phyloP scores from a whole-genome alignment of 1,284 basidiomycete species.

The Boletus semigastroideus region DNA sequence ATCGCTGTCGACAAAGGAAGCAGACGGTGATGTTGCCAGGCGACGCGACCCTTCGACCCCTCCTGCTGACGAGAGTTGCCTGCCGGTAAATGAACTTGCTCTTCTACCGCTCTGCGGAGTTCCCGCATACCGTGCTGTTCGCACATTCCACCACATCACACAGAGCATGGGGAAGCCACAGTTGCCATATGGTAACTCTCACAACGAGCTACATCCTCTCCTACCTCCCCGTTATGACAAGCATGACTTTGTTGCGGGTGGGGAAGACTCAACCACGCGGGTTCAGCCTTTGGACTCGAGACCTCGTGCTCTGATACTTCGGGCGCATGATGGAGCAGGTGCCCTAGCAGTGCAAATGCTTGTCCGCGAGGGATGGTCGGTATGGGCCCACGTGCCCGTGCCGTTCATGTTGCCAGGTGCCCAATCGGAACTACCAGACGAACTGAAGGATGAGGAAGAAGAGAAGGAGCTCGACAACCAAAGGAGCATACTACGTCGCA shows the following conservation, averaged over 20 bases:
- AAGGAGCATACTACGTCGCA: constrained; percentile 24
- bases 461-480: constrained; percentile 33
- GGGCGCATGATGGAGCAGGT: constrained; percentile 75
- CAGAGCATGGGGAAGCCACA: constrained; percentile 27
- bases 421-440: constrained; percentile 25
- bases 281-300: constrained; percentile 19
- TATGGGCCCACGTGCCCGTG: constrained; percentile 66
- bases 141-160: constrained; percentile 48
- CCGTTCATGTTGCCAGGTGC: constrained; percentile 31
- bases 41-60: constrained; percentile 10
- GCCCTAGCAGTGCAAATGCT: constrained; percentile 78
- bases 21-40: constrained; percentile 9
- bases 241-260: constrained; percentile 29
- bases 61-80: constrained; percentile 9
- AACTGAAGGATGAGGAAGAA: constrained; percentile 33
- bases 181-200: constrained; percentile 25
- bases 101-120: constrained; percentile 76
- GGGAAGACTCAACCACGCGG: constrained; percentile 12
- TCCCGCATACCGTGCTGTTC: constrained; percentile 74
- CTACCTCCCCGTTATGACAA: constrained; percentile 24
- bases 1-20: constrained; percentile 9
- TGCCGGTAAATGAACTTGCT: constrained; percentile 77
- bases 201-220: constrained; percentile 30
- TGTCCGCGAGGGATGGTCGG: constrained; percentile 57
- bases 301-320: constrained; percentile 61